These are phyloP conservation scores for Wickerhamiella spandovensis DNA, from an alignment of 805 yeast species.

Conservation along the genomic window DNA sequence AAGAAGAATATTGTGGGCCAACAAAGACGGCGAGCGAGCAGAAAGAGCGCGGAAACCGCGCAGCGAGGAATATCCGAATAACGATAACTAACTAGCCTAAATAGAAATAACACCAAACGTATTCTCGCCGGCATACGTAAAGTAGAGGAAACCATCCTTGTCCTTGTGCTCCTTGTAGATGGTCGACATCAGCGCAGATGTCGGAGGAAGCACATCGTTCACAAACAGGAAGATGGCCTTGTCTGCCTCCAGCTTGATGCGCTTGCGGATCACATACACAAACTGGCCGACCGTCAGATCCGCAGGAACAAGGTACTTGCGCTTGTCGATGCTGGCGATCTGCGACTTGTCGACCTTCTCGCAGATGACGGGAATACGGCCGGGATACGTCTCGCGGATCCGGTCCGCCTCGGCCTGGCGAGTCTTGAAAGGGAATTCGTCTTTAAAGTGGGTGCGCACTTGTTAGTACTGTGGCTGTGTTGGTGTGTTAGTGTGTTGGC, in stretches of 20 bases:
- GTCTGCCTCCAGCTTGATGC: conserved; percentile 90
- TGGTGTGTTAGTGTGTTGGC: too few relatives aligned
- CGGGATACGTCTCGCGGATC: conserved; percentile 75
- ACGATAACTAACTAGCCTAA: background rate
- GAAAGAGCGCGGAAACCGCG: too few relatives aligned
- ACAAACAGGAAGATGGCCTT: conserved; percentile 97
- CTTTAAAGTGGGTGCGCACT: conserved; percentile 89
- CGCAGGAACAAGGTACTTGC: conserved; percentile 91
- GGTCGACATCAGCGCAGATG: conserved; percentile 91
- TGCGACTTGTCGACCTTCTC: conserved; percentile 95
- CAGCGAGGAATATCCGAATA: too few relatives aligned
- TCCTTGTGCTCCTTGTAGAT: conserved; percentile 95
- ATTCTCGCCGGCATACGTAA: conserved; percentile 93
- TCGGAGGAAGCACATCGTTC: conserved; percentile 93
- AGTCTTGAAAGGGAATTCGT: conserved; percentile 90
- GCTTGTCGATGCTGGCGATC: conserved; percentile 90
- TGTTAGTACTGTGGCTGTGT: conserved; percentile 8
- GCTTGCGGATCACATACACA: conserved; percentile 92
- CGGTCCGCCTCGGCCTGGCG: conserved; percentile 91
- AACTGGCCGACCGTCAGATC: conserved; percentile 96
- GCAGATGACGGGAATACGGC: conserved; percentile 93
- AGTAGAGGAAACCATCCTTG: conserved; percentile 93
- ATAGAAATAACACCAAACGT: conserved; percentile 57
- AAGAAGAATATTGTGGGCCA: too few relatives aligned
- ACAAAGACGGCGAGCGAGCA: too few relatives aligned